Evolutionary conservation across 495 filamentous ascomycete species (phyloP), one percentile per base, ranked within the genome.

Genomic region (Penicillium tannophilum): DNA sequence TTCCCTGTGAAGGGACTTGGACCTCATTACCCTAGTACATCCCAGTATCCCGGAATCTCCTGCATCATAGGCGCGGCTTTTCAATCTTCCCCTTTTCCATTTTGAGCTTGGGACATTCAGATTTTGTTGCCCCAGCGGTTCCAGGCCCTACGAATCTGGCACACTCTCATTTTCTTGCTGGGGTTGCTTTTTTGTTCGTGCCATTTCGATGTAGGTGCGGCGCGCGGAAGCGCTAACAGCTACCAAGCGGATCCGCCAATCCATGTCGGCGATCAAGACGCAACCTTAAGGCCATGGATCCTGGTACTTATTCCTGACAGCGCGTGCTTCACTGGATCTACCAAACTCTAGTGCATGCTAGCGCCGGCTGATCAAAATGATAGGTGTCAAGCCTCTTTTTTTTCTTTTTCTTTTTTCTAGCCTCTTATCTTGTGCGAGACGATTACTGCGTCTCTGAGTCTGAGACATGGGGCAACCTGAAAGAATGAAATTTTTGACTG

Each of bases 161-260:
- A n/a, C 11, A 42, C 10, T 30, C 16, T 24, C 20, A 52, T 5
- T 54, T 42, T 49, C 20, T 28, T 23, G 11, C 23, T 17, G 19
- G 14, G 7, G 19, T 65, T 66, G 36, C 55, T 68, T 65, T 63
- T 70, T 64, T 36, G 12, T 2, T 6, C 20, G 51, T 70, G 61
- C 63, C 63, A 30, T 59, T 70, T 70, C 49, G 16, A 70, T 66
- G 65, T 49, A 66, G 58, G 39, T 68, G 64, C 64, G 58, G 54
- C 54, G 53, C 54, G 48, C 56, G 54, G 61, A 57, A 55, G 62
- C 63, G 59, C 63, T 59, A 68, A 61, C 52, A 60, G 16, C 8
- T 8, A 44, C 61, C 36, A 50, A 56, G 30, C 42, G 41, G 57
- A 63, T 55, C 60, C 28, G 60, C n/a, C 41, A 41, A 62, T 55